These are phyloP conservation scores for Daldinia concentrica DNA, from an alignment of 495 filamentous ascomycete genomes.

Conservation along the genomic window DNA sequence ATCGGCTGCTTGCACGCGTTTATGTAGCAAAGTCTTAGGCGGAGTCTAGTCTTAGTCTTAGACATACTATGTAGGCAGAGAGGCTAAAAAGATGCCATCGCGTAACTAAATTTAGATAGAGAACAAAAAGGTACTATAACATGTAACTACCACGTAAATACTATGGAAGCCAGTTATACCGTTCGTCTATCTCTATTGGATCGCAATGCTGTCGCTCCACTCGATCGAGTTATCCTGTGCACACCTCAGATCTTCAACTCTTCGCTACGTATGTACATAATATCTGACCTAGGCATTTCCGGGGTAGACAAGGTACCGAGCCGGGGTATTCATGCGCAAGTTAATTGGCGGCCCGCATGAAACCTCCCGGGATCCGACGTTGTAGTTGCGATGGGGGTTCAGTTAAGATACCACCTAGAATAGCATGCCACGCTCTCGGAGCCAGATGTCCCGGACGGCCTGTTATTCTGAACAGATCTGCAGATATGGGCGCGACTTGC, in stretches of 20 bases:
- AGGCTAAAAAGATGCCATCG: constrained; percentile 1
- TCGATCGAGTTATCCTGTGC: too few species aligned
- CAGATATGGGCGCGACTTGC: constrained; percentile 7
- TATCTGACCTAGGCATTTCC: constrained; percentile 10
- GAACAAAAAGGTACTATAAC: neutral
- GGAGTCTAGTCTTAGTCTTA: too few species aligned
- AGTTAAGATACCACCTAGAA: neutral
- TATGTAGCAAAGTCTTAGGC: neutral
- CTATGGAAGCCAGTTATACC: too few species aligned
- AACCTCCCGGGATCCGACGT: constrained; percentile 18
- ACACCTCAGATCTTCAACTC: neutral
- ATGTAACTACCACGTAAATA: too few species aligned
- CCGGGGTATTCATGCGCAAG: constrained; percentile 7
- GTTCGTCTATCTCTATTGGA: too few species aligned
- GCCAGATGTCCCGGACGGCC: constrained; percentile 29
- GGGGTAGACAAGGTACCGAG: constrained; percentile 16
- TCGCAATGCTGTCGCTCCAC: too few species aligned
- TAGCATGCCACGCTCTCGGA: constrained; percentile 23
- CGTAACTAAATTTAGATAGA: neutral
- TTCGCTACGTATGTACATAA: too few species aligned
- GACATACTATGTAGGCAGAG: neutral
- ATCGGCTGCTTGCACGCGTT: neutral
- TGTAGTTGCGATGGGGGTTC: neutral
- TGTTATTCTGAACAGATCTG: constrained; percentile 26
- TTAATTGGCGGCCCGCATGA: constrained; percentile 33